Conservation (phyloP, 1,284 basidiomycete species). For the Ganoderma sinense region DNA sequence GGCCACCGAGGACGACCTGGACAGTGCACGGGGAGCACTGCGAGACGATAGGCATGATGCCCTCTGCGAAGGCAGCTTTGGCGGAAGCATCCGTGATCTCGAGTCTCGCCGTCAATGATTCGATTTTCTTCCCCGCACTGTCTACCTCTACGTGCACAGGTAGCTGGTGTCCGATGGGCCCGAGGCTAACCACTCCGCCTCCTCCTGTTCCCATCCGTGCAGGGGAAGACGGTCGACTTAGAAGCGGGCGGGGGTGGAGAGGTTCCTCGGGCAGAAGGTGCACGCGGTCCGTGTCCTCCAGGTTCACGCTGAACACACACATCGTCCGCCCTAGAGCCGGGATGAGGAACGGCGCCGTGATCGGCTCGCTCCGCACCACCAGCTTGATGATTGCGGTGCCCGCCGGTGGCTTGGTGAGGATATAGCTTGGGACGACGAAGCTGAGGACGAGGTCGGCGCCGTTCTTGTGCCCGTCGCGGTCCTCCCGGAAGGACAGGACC, state of each 20-base stretch:
- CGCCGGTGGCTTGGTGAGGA: slow-evolving; percentile 28
- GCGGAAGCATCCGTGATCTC: slow-evolving; percentile 35
- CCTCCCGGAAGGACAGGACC: slow-evolving; percentile 42
- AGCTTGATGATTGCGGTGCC: neutral
- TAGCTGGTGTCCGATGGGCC: slow-evolving; percentile 34
- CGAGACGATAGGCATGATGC: slow-evolving; percentile 27
- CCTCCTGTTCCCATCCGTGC: neutral
- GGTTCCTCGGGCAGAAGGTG: slow-evolving; percentile 3
- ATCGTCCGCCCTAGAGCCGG: slow-evolving; percentile 35
- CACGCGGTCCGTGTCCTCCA: neutral
- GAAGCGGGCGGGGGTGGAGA: no score
- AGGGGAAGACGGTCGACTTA: no score
- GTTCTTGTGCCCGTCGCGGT: slow-evolving; percentile 40
- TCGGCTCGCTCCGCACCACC: slow-evolving; percentile 21
- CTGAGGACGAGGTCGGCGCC: slow-evolving; percentile 15
- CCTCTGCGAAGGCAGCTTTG: slow-evolving; percentile 31
- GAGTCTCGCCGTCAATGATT: slow-evolving; percentile 35
- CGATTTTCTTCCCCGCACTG: slow-evolving; percentile 6
- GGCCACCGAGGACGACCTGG: slow-evolving; percentile 36
- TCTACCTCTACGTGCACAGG: slow-evolving; percentile 33
- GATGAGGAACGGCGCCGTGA: slow-evolving; percentile 24
- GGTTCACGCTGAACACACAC: neutral
- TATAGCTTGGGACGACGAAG: slow-evolving; percentile 34
- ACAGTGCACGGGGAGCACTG: slow-evolving; percentile 46
- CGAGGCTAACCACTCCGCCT: neutral